Evolutionary conservation across 305 asterid species (phyloP), one percentile per base, ranked within the genome.

Genomic region (Euphrasia arctica): DNA sequence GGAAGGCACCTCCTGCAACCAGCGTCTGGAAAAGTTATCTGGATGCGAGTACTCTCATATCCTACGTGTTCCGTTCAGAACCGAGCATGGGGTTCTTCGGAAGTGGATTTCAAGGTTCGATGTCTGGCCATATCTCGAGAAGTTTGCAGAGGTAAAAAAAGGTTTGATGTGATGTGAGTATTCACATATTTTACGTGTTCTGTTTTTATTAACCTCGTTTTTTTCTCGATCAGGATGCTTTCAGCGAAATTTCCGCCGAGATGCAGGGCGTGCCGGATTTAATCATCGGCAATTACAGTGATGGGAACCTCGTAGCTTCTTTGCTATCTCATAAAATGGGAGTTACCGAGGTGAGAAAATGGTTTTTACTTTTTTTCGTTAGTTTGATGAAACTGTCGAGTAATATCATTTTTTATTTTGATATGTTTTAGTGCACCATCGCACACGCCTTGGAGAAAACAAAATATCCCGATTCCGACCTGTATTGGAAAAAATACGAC

Each of bases 361-460:
- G 18, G 56, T 68, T 64, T 25, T 25, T 64, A 4, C 49, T 62
- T 12, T 54, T 59, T 6, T 50, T 77, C 0, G 12, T 39, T 11
- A 8, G 45, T 39, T 66, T 49, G 13, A 39, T 67, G 63, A 9
- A 72, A 14, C n/a, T 13, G 25, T 49, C 67, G 49, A 47, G 13
- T 12, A 18, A 25, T 0, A 25, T 18, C 5, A 52, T 15, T 49
- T 22, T 55, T 9, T 9, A 18, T 55, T 54, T 8, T 27, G 3
- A n/a, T 11, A 3, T 58, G 36, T 31, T 12, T 29, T 42, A 93
- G 97, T 90, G 99, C 77, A 90, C 97, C 55, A 90, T 90, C 76
- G 97, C 99, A 0, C 97, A 93, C 83, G 99, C 97, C 56, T 67
- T 93, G 86, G 99, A 93, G 82, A 93, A 93, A 73, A 93, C 99